phyloP scores from a whole-genome alignment of 75 land plant species.

The Cupressus sempervirens region DNA sequence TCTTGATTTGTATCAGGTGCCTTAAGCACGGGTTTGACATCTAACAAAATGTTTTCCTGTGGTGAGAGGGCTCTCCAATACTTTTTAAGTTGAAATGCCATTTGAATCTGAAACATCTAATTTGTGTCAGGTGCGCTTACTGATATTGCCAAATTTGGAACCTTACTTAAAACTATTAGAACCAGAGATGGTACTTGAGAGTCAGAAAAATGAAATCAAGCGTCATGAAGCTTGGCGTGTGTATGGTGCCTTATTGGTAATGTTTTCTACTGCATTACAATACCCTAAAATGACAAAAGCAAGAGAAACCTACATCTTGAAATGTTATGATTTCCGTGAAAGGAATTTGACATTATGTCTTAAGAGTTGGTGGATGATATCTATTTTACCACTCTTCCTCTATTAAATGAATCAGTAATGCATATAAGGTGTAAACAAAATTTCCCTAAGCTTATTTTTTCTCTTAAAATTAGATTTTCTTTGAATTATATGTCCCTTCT shows the following conservation, averaged over 20 bases:
- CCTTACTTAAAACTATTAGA: slow-evolving; percentile 64
- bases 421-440: background rate
- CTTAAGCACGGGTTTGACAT: background rate
- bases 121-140: slow-evolving; percentile 55
- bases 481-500: background rate
- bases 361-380: background rate
- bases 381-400: background rate
- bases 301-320: background rate
- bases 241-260: slow-evolving; percentile 88
- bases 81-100: background rate
- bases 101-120: too few species aligned
- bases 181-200: slow-evolving; percentile 84
- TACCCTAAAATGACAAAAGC: background rate
- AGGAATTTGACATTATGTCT: background rate
- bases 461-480: background rate
- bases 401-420: background rate
- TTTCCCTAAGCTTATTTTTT: background rate
- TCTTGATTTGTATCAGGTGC: background rate
- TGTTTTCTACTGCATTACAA: slow-evolving; percentile 3
- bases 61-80: background rate
- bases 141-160: slow-evolving; percentile 88
- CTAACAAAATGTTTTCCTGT: background rate
- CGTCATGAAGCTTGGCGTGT: slow-evolving; percentile 88
- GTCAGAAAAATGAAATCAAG: slow-evolving; percentile 78
- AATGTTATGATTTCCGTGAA: background rate